Base-by-base conservation (phyloP, 208 protist species). In the Polymyxa betae region DNA sequence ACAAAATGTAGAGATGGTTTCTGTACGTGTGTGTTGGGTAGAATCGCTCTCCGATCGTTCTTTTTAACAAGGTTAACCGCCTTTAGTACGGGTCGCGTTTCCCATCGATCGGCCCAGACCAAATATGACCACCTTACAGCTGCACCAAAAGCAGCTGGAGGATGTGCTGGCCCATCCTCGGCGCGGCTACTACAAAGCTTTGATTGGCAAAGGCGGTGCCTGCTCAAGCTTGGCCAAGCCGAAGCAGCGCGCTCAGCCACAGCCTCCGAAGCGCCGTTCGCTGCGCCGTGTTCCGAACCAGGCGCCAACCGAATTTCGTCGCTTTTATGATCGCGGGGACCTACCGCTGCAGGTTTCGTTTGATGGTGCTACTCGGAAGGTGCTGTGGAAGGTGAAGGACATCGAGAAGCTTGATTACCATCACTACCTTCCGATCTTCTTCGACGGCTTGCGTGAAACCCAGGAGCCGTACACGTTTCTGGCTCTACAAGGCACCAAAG, bases 401-500 rank as follows among this genome's bases (percentile, higher is more conserved):
- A 95, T 98, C n/a, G 94, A 97, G 64, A 97, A 98, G 94, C 94
- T 99, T 54, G 98, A 99, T 93, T 99, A 98, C 93, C 97, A 99
- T 92, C 98, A 99, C 93, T 99, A 98, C 94, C 95, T 99, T 20
- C 98, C 98, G 41, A 98, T 99, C 92, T 99, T 99, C 91, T 98
- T 99, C 92, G 98, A 99, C 92, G 98, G 98, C 0, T 93, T 99
- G 44, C 94, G 98, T 68, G 98, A 99, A 92, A 95, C 97, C 90
- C 95, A 98, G 91, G 96, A 99, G 92, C 98, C 98, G 44, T 99
- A 99, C 94, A 96, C 90, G 66, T 99, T 99, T 92, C 94, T 99
- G 12, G 96, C 98, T 0, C 44, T 35, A 16, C 54, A 92, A n/a
- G 91, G 91, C n/a, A 89, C 89, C 35, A 32, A 87, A 20, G 89